These are phyloP conservation scores for Nepenthes alata DNA, from an alignment of 179 eudicot genomes.

Conservation along the genomic window DNA sequence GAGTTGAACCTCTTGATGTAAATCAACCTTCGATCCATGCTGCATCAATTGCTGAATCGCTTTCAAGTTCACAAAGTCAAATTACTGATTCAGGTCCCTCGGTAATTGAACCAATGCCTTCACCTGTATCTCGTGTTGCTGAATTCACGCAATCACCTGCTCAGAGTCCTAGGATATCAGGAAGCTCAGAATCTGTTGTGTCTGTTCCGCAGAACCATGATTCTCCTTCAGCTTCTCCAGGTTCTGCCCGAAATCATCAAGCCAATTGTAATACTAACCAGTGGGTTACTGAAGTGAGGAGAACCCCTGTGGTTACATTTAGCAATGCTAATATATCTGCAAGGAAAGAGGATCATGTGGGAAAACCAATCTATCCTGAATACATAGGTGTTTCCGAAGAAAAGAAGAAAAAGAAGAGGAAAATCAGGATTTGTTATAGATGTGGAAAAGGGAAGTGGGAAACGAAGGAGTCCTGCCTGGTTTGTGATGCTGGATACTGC, in stretches of 20 bases:
- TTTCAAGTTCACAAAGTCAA: slow-evolving; percentile 50
- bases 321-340: slow-evolving; percentile 43
- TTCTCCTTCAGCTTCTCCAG: slow-evolving; percentile 59
- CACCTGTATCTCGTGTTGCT: slow-evolving; percentile 47
- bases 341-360: slow-evolving; percentile 30
- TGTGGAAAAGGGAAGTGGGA: slow-evolving; percentile 79
- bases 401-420: slow-evolving; percentile 48
- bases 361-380: slow-evolving; percentile 40
- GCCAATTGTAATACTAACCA: slow-evolving; percentile 12
- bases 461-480: slow-evolving; percentile 53
- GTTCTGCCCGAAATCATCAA: slow-evolving; percentile 38
- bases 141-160: slow-evolving; percentile 33
- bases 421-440: slow-evolving; percentile 42
- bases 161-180: slow-evolving; percentile 59
- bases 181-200: slow-evolving; percentile 70
- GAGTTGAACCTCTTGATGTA: slow-evolving; percentile 63
- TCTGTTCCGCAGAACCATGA: slow-evolving; percentile 66
- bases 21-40: slow-evolving; percentile 34
- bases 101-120: slow-evolving; percentile 55
- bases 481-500: slow-evolving; percentile 57
- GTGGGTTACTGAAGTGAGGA: slow-evolving; percentile 33
- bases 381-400: slow-evolving; percentile 48
- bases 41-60: slow-evolving; percentile 47
- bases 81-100: slow-evolving; percentile 30
- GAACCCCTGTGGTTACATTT: slow-evolving; percentile 73